These are phyloP conservation scores for Exophiala sp. DNA, from an alignment of 2,329 filamentous ascomycete genomes.

Conservation along the genomic window DNA sequence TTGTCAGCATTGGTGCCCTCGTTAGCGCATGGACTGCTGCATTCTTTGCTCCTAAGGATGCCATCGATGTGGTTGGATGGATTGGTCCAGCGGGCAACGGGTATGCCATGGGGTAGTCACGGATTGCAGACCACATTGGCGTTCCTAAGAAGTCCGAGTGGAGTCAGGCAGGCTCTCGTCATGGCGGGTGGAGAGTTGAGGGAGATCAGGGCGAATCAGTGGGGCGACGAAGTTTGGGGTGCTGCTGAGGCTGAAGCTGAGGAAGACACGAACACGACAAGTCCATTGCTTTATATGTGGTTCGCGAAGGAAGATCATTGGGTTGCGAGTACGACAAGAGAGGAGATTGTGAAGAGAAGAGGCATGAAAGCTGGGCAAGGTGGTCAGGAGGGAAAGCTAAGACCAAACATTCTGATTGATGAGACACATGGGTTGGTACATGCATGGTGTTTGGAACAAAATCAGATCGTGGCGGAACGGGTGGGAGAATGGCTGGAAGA, in stretches of 20 bases:
- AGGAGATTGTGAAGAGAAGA: conserved; percentile 50
- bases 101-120: conserved; percentile 37
- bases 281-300: conserved; percentile 52
- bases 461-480: conserved; percentile 50
- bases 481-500: conserved; percentile 48
- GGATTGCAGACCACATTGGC: conserved; percentile 48
- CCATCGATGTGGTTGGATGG: conserved; percentile 39
- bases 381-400: conserved; percentile 32
- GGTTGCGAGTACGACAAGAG: conserved; percentile 57
- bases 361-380: conserved; percentile 27
- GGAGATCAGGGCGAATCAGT: conserved; percentile 54
- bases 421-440: conserved; percentile 52
- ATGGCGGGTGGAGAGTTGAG: conserved; percentile 59
- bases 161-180: conserved; percentile 55
- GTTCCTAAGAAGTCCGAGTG: conserved; percentile 48
- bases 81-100: conserved; percentile 44
- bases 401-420: conserved; percentile 55
- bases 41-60: conserved; percentile 41
- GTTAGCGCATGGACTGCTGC: conserved; percentile 42
- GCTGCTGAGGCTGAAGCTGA: conserved; percentile 28
- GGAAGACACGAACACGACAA: neutral
- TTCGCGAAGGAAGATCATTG: conserved; percentile 61
- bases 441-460: conserved; percentile 55
- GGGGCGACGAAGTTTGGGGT: conserved; percentile 60
- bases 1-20: conserved; percentile 37